Conservation (phyloP, 1,139 yeast species). For the Yamadazyma dendronema region DNA sequence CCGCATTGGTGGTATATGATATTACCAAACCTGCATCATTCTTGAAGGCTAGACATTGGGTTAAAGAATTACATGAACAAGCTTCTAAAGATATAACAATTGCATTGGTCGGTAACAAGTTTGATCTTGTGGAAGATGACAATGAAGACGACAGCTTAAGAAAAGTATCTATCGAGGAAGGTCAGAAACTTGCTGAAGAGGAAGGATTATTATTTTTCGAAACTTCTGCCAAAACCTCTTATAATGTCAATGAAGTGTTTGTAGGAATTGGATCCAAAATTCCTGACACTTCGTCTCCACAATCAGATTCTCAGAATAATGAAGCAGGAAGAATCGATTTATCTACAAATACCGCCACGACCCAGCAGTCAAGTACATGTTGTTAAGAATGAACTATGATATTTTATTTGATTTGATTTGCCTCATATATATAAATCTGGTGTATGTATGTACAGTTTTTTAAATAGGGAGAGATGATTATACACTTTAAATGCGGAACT, state of each 20-base stretch:
- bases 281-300: constrained; percentile 39
- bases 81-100: constrained; percentile 88
- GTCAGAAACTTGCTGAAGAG: constrained; percentile 67
- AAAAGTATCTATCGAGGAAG: constrained; percentile 87
- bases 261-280: constrained; percentile 81
- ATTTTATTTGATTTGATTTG: neutral
- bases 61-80: constrained; percentile 92
- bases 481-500: neutral
- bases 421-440: neutral
- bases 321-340: constrained; percentile 30
- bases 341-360: constrained; percentile 11
- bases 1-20: constrained; percentile 94
- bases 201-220: constrained; percentile 82
- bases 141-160: constrained; percentile 39
- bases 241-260: constrained; percentile 78
- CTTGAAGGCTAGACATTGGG: constrained; percentile 99
- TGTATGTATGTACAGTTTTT: constrained; percentile 1
- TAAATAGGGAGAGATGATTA: constrained; percentile 1
- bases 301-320: constrained; percentile 4
- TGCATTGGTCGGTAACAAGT: constrained; percentile 92
- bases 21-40: constrained; percentile 96
- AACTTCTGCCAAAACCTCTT: constrained; percentile 92
- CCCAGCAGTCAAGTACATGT: constrained; percentile 9
- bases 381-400: constrained; percentile 5
- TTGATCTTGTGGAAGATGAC: constrained; percentile 57